Percentiles rank a stretch among this genome's conserved stretches.
Conservation (phyloP, 192 early-diverging fungal genomes). For the Podila epigama region DNA sequence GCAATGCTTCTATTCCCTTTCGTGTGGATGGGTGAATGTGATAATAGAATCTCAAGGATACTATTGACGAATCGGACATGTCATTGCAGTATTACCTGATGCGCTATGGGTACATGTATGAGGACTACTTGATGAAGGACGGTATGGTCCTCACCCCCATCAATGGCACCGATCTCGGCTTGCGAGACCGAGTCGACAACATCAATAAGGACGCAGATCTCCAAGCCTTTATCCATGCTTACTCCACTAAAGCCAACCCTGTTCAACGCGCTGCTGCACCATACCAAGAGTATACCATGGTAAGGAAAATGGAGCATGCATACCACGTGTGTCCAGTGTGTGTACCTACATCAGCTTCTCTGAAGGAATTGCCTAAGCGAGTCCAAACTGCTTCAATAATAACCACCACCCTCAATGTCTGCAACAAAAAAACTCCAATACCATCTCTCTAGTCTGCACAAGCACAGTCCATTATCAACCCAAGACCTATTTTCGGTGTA, state of each 20-base stretch:
- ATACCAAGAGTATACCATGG: slow-evolving; percentile 39
- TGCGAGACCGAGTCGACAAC: slow-evolving; percentile 35
- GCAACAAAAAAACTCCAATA: background rate
- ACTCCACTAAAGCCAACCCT: slow-evolving; percentile 24
- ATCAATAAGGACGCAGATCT: slow-evolving; percentile 41
- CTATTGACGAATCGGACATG: slow-evolving; percentile 85
- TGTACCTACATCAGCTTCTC: no score
- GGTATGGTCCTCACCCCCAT: slow-evolving; percentile 44
- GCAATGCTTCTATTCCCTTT: background rate
- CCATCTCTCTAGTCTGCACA: slow-evolving; percentile 53
- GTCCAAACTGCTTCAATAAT: no score
- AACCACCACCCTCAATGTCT: background rate
- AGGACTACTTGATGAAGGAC: slow-evolving; percentile 70
- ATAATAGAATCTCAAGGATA: slow-evolving; percentile 73
- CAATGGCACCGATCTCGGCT: slow-evolving; percentile 26
- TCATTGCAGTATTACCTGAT: slow-evolving; percentile 80
- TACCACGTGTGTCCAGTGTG: no score
- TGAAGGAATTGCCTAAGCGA: no score
- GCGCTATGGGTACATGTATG: slow-evolving; percentile 83
- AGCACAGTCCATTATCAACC: slow-evolving; percentile 68
- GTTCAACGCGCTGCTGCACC: slow-evolving; percentile 19
- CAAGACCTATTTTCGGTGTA: slow-evolving; percentile 85
- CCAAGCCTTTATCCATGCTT: slow-evolving; percentile 25
- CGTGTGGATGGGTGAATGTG: slow-evolving; percentile 1
- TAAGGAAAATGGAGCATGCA: background rate